Base-by-base conservation (phyloP, 345 rosid genomes). In the Dipteronia dyeriana region DNA sequence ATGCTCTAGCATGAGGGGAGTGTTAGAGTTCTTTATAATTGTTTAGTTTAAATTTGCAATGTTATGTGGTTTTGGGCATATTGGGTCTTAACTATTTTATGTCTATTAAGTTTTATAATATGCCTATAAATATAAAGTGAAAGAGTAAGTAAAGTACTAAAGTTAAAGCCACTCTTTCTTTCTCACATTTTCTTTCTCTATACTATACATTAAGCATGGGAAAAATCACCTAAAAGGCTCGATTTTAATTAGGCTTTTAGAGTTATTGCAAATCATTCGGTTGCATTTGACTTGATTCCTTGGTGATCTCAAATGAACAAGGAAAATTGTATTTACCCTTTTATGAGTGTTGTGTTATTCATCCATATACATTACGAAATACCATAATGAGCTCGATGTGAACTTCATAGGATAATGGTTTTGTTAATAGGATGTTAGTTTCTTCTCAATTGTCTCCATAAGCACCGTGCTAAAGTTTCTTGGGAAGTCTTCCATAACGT, bases 391-490 rank as follows among this genome's bases (percentile, higher is more conserved):
- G 26, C 57, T 34, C 41, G 22, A 38, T 71, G 34, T 75, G 57
- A 71, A 41, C 71, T 41, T 25, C 3, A 9, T 16, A 4, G 3
- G 34, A 75, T 29, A 22, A 59, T 49, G 8, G 1, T 74, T 26
- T 43, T 39, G 68, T 13, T 65, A 60, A 47, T 56, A 31, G 47
- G 31, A 47, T 66, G 29, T 20, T 19, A 66, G 54, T 75, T 39
- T 54, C 76, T 47, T 77, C 71, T 57, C 25, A 66, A 43, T 23
- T 74, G 31, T 25, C 74, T 54, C 5, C 31, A 9, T 49, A 23
- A 56, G 49, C 23, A 63, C 63, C 60, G 66, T 16, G 20, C 20
- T 25, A 34, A 51, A 56, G 6, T 39, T 43, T 38, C 49, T 74
- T 66, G 7, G 12, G 68, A 22, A 20, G 41, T 53, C 71, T 68